These are phyloP conservation scores for Saccharomycopsis sp. DNA, from an alignment of 805 yeast genomes.

Conservation along the genomic window DNA sequence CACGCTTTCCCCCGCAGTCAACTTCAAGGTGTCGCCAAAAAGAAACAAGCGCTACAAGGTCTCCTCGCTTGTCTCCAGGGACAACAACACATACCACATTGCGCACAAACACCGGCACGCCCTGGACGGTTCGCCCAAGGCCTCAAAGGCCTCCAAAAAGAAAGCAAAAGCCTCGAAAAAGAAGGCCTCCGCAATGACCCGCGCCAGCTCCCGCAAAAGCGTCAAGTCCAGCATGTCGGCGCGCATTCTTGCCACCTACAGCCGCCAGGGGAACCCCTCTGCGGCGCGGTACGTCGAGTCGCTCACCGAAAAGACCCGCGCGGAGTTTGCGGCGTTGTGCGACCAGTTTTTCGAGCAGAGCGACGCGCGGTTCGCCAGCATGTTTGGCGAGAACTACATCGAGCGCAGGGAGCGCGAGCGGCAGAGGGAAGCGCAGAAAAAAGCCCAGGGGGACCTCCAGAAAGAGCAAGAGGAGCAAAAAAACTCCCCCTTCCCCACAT, in stretches of 20 bases:
- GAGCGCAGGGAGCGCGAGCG: constrained; percentile 14
- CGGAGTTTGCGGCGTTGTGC: constrained; percentile 18
- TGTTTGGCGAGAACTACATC: constrained; percentile 19
- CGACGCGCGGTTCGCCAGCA: constrained; percentile 8
- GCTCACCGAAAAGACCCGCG: constrained; percentile 12
- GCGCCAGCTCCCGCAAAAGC: constrained; percentile 8
- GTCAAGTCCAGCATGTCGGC: constrained; percentile 17
- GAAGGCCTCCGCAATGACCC: background rate
- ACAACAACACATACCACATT: constrained; percentile 9
- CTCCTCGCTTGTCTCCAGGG: constrained; percentile 8
- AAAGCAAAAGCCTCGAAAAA: background rate
- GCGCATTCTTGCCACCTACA: constrained; percentile 16
- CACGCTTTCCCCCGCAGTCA: constrained; percentile 3
- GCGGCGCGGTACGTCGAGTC: constrained; percentile 11
- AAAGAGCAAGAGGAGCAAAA: background rate
- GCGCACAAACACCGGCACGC: background rate
- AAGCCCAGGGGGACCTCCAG: background rate
- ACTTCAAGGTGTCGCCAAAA: constrained; percentile 18
- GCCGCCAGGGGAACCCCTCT: background rate
- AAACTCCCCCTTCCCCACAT: constrained; percentile 3
- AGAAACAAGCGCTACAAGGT: constrained; percentile 19
- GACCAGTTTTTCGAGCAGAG: constrained; percentile 18
- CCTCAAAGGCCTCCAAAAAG: background rate
- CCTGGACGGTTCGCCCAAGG: background rate
- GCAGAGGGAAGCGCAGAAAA: background rate